A percentile compares a stretch with the other conserved stretches of the same genome.
Conservation (phyloP, 176 grass and related monocot genomes). For the maize (Zea mays) region DNA sequence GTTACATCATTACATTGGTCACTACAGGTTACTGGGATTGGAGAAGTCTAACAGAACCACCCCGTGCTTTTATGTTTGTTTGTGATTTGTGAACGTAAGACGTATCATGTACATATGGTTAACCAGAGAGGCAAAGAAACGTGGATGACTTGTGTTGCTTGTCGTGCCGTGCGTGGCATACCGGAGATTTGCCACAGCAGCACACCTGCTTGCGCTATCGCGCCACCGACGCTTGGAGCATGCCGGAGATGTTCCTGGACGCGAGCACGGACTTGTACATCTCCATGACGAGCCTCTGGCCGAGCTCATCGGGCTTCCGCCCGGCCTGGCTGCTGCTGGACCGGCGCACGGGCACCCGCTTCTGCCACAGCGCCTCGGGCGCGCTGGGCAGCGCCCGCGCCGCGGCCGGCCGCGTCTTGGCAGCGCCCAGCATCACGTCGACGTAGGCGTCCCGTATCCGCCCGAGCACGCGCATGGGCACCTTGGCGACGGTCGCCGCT, state of each 20-base stretch:
- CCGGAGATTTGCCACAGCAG: too few species aligned
- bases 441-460: conserved; percentile 72
- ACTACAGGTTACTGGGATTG: background rate
- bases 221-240: conserved; percentile 37
- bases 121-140: background rate
- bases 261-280: conserved; percentile 73
- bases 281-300: conserved; percentile 62
- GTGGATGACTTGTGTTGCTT: background rate
- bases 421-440: conserved; percentile 61
- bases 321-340: conserved; percentile 37
- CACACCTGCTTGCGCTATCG: conserved; percentile 11
- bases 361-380: conserved; percentile 53
- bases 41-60: background rate
- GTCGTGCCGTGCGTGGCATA: background rate
- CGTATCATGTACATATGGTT: background rate
- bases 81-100: background rate
- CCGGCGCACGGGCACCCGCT: conserved; percentile 61
- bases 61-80: background rate
- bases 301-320: conserved; percentile 45
- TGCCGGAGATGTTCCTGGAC: conserved; percentile 49
- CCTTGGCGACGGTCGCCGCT: conserved; percentile 20
- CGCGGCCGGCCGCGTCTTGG: conserved; percentile 48
- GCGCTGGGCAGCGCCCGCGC: conserved; percentile 27
- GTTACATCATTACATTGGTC: background rate
- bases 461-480: conserved; percentile 52